Percentiles rank a stretch among this genome's conserved stretches.
Evolutionary conservation across 805 yeast species (phyloP).

Genomic region (Kazachstania psychrophila): DNA sequence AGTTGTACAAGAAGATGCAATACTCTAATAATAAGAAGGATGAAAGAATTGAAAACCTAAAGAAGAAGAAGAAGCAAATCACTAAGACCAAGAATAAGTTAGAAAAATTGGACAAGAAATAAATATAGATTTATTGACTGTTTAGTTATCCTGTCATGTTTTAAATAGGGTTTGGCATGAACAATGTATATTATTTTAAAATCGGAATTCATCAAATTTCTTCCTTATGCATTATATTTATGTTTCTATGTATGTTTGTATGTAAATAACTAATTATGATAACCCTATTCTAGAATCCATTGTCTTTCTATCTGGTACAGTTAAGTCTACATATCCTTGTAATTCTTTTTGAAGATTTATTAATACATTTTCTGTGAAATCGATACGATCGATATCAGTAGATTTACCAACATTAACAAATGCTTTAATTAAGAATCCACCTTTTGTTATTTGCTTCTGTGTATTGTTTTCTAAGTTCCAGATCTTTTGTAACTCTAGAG

Average conservation of each 20-base stretch:
- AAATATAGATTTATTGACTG: no score
- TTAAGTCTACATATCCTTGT: constrained; percentile 56
- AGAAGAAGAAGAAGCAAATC: constrained; percentile 60
- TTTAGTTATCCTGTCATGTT: background rate
- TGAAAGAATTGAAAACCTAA: constrained; percentile 57
- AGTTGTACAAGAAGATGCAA: constrained; percentile 90
- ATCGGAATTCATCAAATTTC: background rate
- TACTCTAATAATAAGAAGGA: constrained; percentile 80
- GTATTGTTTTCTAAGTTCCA: constrained; percentile 25
- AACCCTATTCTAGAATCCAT: constrained; percentile 59
- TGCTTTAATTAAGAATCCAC: constrained; percentile 49
- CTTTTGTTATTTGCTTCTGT: constrained; percentile 44
- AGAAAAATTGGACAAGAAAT: constrained; percentile 24
- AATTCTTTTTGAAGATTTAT: constrained; percentile 55
- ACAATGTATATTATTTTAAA: background rate
- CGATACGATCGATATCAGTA: constrained; percentile 66
- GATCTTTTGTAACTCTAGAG: constrained; percentile 21
- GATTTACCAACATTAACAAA: constrained; percentile 61
- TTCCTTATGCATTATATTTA: background rate
- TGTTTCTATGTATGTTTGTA: background rate
- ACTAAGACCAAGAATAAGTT: constrained; percentile 51
- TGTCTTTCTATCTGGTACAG: constrained; percentile 64
- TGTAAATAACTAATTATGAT: background rate
- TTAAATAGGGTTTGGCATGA: no score
- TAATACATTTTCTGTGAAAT: constrained; percentile 55